A percentile compares a stretch with the other conserved stretches of the same genome.
Evolutionary conservation across 805 yeast species (phyloP).

Genomic region (Debaryomyces hansenii): DNA sequence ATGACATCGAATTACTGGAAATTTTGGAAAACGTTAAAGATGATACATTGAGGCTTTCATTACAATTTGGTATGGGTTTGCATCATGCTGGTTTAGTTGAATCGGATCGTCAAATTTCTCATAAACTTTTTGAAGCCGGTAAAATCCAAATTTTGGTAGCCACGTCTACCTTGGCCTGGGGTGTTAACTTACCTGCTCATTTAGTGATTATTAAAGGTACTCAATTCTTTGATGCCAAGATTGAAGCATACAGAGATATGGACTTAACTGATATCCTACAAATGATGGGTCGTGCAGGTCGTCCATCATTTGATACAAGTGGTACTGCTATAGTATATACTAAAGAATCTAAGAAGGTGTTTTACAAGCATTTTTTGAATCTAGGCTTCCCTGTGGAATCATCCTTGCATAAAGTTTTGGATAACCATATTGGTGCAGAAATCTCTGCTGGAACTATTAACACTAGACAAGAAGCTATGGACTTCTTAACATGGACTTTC

Average conservation of each 20-base stretch:
- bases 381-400: slow-evolving; percentile 84
- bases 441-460: slow-evolving; percentile 67
- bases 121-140: slow-evolving; percentile 65
- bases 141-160: slow-evolving; percentile 74
- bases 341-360: slow-evolving; percentile 69
- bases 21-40: slow-evolving; percentile 64
- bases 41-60: slow-evolving; percentile 71
- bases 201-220: slow-evolving; percentile 79
- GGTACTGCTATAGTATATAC: slow-evolving; percentile 79
- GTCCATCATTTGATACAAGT: slow-evolving; percentile 77
- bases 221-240: slow-evolving; percentile 59
- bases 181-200: slow-evolving; percentile 81
- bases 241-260: slow-evolving; percentile 75
- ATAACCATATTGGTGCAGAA: slow-evolving; percentile 80
- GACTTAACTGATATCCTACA: slow-evolving; percentile 79
- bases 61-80: slow-evolving; percentile 78
- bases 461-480: slow-evolving; percentile 68
- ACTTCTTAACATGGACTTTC: slow-evolving; percentile 76
- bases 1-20: slow-evolving; percentile 58
- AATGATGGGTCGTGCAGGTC: slow-evolving; percentile 86
- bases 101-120: slow-evolving; percentile 67
- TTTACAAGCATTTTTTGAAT: slow-evolving; percentile 75
- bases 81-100: slow-evolving; percentile 85
- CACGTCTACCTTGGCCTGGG: slow-evolving; percentile 86
- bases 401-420: slow-evolving; percentile 73